Evolutionary conservation across 1,284 basidiomycete species (phyloP).

Genomic region (Sphagnurus paluster): DNA sequence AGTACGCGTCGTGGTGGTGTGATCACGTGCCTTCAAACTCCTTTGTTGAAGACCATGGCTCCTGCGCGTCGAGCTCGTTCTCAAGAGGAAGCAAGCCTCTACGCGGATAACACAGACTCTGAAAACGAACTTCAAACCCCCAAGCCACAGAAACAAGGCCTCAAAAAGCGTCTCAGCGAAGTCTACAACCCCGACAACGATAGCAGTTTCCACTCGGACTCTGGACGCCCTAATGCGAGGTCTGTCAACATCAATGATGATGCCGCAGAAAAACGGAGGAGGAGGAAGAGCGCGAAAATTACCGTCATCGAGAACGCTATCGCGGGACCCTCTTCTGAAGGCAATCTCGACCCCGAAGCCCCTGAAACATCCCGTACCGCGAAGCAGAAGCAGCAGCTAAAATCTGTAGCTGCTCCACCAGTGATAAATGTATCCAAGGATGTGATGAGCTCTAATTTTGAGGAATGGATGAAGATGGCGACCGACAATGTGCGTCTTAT

Average conservation of each 20-base stretch:
- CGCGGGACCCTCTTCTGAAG: constrained; percentile 52
- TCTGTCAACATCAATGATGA: constrained; percentile 78
- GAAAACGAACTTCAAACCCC: constrained; percentile 52
- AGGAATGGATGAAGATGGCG: constrained; percentile 99
- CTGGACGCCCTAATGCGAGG: constrained; percentile 49
- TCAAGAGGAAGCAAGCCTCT: constrained; percentile 30
- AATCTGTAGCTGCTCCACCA: constrained; percentile 58
- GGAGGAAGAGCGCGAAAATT: constrained; percentile 72
- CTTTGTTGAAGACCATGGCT: constrained; percentile 40
- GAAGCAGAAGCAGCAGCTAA: constrained; percentile 64
- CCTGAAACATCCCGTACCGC: constrained; percentile 42
- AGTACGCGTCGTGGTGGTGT: constrained; percentile 29
- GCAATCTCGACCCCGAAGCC: constrained; percentile 33
- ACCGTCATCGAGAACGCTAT: constrained; percentile 50
- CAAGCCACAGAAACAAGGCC: constrained; percentile 35
- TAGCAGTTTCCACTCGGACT: constrained; percentile 48
- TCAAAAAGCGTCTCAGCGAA: constrained; percentile 67
- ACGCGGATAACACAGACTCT: constrained; percentile 39
- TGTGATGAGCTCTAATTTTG: constrained; percentile 87
- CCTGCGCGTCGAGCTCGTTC: constrained; percentile 34
- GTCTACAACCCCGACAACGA: constrained; percentile 46
- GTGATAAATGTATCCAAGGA: constrained; percentile 69
- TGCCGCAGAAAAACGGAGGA: constrained; percentile 72
- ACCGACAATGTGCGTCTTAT: constrained; percentile 86
- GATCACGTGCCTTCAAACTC: constrained; percentile 31